phyloP scores from a whole-genome alignment of 108 stramenopile genomes.

The Cyclotella cryptica region DNA sequence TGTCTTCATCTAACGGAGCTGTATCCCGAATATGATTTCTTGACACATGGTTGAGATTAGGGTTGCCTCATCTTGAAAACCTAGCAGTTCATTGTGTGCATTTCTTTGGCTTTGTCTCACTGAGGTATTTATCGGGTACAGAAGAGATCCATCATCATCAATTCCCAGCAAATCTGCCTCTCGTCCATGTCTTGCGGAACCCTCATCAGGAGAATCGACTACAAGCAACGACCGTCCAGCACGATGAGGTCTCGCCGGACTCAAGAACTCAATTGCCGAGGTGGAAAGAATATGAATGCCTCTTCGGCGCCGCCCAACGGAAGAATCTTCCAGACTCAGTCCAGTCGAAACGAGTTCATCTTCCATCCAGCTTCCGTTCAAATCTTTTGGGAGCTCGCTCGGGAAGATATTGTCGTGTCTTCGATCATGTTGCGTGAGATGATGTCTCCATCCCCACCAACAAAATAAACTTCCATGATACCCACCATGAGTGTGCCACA shows the following conservation, averaged over 20 bases:
- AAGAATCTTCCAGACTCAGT: constrained; percentile 19
- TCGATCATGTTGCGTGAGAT: constrained; percentile 15
- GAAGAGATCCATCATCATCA: constrained; percentile 50
- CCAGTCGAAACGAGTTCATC: constrained; percentile 22
- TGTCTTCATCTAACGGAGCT: background rate
- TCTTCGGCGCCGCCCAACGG: constrained; percentile 13
- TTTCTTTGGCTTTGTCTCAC: background rate
- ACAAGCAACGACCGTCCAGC: constrained; percentile 15
- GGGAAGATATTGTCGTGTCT: constrained; percentile 13
- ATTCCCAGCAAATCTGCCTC: constrained; percentile 46
- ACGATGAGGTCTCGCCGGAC: constrained; percentile 21
- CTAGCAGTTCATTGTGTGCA: too few species aligned
- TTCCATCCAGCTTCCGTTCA: constrained; percentile 55
- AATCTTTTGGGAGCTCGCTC: constrained; percentile 31
- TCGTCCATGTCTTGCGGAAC: constrained; percentile 5
- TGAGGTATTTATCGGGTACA: constrained; percentile 13
- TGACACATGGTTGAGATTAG: background rate
- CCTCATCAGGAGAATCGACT: constrained; percentile 31
- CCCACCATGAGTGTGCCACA: constrained; percentile 83
- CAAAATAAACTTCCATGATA: constrained; percentile 84
- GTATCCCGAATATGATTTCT: background rate
- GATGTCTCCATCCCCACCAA: constrained; percentile 47
- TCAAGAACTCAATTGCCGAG: constrained; percentile 45
- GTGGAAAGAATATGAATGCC: constrained; percentile 30
- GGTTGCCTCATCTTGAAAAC: too few species aligned